A percentile compares a stretch with the other conserved stretches of the same genome.
These are phyloP conservation scores for Daldinia decipiens DNA, from an alignment of 495 filamentous ascomycete species.

Conservation along the genomic window DNA sequence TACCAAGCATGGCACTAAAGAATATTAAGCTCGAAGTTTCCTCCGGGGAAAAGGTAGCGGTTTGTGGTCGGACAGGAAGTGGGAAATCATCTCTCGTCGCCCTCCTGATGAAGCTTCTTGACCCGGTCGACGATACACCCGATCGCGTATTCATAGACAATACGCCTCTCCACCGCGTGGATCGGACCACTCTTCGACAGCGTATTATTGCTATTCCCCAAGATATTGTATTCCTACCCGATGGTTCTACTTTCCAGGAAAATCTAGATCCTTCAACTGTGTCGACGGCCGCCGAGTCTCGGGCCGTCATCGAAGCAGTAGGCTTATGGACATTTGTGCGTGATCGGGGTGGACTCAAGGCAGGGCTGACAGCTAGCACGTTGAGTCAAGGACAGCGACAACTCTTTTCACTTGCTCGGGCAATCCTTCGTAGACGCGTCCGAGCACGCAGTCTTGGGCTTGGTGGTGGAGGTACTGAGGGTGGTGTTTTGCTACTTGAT, in stretches of 20 bases:
- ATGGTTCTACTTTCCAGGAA: conserved; percentile 49
- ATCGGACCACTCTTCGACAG: conserved; percentile 39
- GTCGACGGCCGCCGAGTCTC: conserved; percentile 52
- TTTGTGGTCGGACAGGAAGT: conserved; percentile 54
- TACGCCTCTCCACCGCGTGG: conserved; percentile 42
- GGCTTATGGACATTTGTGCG: conserved; percentile 59
- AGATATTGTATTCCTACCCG: conserved; percentile 57
- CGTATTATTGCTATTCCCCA: conserved; percentile 54
- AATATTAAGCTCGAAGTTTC: conserved; percentile 45
- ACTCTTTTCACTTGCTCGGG: conserved; percentile 70
- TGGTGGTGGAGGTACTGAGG: conserved; percentile 25
- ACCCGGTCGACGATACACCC: conserved; percentile 31
- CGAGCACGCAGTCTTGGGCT: conserved; percentile 34
- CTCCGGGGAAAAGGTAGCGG: conserved; percentile 51
- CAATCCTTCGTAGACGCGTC: conserved; percentile 59
- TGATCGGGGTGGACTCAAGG: conserved; percentile 62
- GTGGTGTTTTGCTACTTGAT: conserved; percentile 53
- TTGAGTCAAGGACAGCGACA: conserved; percentile 72
- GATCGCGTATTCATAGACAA: conserved; percentile 43
- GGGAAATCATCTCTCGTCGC: conserved; percentile 52
- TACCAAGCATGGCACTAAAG: conserved; percentile 33
- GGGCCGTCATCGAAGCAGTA: conserved; percentile 59
- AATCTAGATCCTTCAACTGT: conserved; percentile 57
- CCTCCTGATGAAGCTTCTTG: conserved; percentile 51
- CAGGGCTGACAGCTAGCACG: conserved; percentile 60